Percentiles rank a stretch among this genome's conserved stretches.
These are phyloP conservation scores for Gyromitra esculenta DNA, from an alignment of 2,329 filamentous ascomycete genomes.

Conservation along the genomic window DNA sequence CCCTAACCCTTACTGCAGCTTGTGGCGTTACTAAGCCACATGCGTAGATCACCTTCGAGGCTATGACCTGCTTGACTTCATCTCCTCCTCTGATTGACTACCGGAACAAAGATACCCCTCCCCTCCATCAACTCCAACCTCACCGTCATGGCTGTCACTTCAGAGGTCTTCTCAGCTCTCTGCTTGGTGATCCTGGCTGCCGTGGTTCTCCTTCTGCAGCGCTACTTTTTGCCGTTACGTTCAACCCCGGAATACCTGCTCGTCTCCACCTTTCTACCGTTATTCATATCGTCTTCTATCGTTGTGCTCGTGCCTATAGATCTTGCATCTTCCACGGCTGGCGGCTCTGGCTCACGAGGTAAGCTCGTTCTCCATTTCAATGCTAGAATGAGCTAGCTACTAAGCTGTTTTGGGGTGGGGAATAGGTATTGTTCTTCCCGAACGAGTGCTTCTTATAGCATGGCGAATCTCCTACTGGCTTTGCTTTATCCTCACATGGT, in stretches of 20 bases:
- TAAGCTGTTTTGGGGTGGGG: constrained; percentile 33
- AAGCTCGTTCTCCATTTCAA: constrained; percentile 2
- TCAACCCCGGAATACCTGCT: constrained; percentile 89
- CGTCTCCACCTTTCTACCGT: constrained; percentile 93
- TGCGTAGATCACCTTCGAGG: not conserved
- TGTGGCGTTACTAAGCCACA: constrained; percentile 11
- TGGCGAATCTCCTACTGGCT: constrained; percentile 99
- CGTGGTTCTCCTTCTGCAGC: constrained; percentile 82
- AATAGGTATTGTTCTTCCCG: constrained; percentile 86
- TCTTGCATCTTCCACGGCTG: constrained; percentile 82
- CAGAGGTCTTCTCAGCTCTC: constrained; percentile 56
- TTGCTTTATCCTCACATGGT: constrained; percentile 95
- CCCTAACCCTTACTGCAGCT: not conserved
- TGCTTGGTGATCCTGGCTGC: constrained; percentile 62
- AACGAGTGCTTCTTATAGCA: constrained; percentile 79
- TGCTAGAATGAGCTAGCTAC: not conserved
- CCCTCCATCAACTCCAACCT: constrained; percentile 1
- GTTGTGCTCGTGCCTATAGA: constrained; percentile 94
- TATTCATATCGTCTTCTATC: constrained; percentile 90
- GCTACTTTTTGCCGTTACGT: constrained; percentile 89
- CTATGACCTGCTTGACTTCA: not conserved
- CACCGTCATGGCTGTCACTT: constrained; percentile 54
- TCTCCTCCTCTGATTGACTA: constrained; percentile 8
- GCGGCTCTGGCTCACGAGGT: constrained; percentile 71
- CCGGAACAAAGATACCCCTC: not conserved